These are phyloP conservation scores for Albifimbria verrucaria DNA, from an alignment of 2,329 filamentous ascomycete species.

Conservation along the genomic window DNA sequence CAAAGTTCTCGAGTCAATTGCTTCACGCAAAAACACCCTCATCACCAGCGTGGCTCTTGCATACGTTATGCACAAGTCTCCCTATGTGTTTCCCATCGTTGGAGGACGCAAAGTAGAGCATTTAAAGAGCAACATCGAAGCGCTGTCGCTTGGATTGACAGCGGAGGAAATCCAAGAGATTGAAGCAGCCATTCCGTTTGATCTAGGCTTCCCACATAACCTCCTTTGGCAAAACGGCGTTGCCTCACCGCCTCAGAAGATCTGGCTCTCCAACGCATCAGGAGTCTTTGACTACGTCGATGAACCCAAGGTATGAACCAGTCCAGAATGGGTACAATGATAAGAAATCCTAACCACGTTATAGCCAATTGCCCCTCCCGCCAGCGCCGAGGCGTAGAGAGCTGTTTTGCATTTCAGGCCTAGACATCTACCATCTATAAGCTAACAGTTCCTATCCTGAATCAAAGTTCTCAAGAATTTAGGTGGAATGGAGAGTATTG, in stretches of 20 bases:
- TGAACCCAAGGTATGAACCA: background rate
- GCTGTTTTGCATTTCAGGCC: no score
- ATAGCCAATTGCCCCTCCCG: background rate
- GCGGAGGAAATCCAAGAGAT: conserved; percentile 53
- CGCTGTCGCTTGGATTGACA: conserved; percentile 49
- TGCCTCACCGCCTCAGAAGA: background rate
- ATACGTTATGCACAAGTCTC: conserved; percentile 58
- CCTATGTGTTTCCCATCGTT: conserved; percentile 59
- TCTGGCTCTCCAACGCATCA: background rate
- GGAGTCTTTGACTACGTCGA: background rate
- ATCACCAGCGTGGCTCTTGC: conserved; percentile 44
- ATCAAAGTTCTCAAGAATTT: no score
- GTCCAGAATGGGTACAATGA: background rate
- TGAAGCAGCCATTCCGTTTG: conserved; percentile 49
- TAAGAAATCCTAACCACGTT: background rate
- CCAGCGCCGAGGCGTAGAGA: background rate
- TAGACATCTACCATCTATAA: no score
- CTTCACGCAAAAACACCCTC: background rate
- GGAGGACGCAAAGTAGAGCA: conserved; percentile 60
- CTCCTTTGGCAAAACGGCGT: conserved; percentile 25
- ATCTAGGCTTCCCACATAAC: conserved; percentile 44
- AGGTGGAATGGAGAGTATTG: no score
- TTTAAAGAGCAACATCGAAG: conserved; percentile 58
- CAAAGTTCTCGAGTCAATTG: background rate
- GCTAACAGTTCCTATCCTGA: no score